A percentile compares a stretch with the other conserved stretches of the same genome.
Conservation (phyloP, 1,139 yeast species). For the Saccharomyces hybrid region DNA sequence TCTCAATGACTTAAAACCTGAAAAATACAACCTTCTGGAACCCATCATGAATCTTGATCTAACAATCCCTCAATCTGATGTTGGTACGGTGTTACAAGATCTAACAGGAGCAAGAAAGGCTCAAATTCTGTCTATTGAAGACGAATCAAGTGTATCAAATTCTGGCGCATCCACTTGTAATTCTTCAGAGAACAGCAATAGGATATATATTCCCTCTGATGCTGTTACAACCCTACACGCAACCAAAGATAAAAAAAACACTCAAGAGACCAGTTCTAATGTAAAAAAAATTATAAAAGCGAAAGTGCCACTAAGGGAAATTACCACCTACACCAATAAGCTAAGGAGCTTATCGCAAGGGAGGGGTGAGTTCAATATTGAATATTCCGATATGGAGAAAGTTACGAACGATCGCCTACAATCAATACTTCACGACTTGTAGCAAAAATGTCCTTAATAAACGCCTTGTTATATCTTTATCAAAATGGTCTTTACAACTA, state of each 20-base stretch:
- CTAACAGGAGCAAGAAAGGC: conserved; percentile 66
- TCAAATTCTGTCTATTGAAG: conserved; percentile 54
- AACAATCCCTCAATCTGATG: conserved; percentile 56
- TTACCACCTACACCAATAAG: conserved; percentile 80
- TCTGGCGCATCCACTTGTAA: not conserved
- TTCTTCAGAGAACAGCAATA: conserved; percentile 33
- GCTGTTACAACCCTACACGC: conserved; percentile 31
- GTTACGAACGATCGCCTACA: conserved; percentile 43
- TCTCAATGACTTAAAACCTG: conserved; percentile 8
- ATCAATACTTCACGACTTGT: conserved; percentile 30
- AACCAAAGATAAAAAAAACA: conserved; percentile 5
- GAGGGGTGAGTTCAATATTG: conserved; percentile 76
- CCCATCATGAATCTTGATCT: conserved; percentile 82
- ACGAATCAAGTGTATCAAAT: conserved; percentile 32
- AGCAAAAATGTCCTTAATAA: not conserved
- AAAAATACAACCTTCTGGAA: conserved; percentile 55
- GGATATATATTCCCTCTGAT: conserved; percentile 54
- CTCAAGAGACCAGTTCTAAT: conserved; percentile 24
- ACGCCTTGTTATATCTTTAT: not conserved
- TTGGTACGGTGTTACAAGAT: conserved; percentile 84
- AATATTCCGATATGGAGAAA: conserved; percentile 63
- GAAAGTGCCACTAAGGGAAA: conserved; percentile 75
- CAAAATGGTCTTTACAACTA: not conserved
- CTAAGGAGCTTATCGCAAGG: conserved; percentile 86
- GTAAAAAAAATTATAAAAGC: conserved; percentile 53